These are phyloP conservation scores for Jamesozyma spencerorum DNA, from an alignment of 805 yeast species.

Conservation along the genomic window DNA sequence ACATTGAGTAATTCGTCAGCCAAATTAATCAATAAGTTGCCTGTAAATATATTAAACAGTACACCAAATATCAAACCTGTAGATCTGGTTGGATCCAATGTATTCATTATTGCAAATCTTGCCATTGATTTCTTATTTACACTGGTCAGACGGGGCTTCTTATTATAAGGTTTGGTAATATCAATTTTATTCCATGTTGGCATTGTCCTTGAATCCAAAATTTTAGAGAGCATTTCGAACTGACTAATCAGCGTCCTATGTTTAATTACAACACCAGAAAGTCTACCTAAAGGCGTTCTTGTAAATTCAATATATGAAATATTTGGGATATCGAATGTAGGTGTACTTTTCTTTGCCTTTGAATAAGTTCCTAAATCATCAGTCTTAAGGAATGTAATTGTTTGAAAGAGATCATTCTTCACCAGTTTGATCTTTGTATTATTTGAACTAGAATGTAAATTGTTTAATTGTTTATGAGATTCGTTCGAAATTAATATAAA, in stretches of 20 bases:
- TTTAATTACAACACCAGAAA: conserved; percentile 87
- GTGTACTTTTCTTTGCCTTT: conserved; percentile 47
- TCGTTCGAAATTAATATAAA: conserved; percentile 73
- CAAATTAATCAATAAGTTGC: conserved; percentile 72
- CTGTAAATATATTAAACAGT: conserved; percentile 72
- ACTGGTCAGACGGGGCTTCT: conserved; percentile 11
- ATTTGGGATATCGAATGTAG: conserved; percentile 66
- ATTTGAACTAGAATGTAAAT: conserved; percentile 39
- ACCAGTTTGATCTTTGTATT: conserved; percentile 24
- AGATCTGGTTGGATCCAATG: conserved; percentile 64
- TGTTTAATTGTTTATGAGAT: conserved; percentile 66
- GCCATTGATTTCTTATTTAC: conserved; percentile 14
- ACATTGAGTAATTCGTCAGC: conserved; percentile 64
- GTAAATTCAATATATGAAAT: conserved; percentile 90
- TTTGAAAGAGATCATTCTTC: conserved; percentile 24
- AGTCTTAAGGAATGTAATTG: conserved; percentile 46
- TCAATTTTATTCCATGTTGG: conserved; percentile 42
- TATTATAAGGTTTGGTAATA: conserved; percentile 33
- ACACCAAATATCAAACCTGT: conserved; percentile 81
- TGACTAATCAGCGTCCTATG: conserved; percentile 85
- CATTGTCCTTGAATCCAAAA: conserved; percentile 49
- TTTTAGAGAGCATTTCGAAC: conserved; percentile 63
- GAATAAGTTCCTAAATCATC: conserved; percentile 74
- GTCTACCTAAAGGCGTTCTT: conserved; percentile 80
- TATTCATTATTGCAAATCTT: conserved; percentile 50